Evolutionary conservation across 2,329 filamentous ascomycete species (phyloP), one percentile per base, ranked within the genome.

Genomic region (Niveomyces coronatus): DNA sequence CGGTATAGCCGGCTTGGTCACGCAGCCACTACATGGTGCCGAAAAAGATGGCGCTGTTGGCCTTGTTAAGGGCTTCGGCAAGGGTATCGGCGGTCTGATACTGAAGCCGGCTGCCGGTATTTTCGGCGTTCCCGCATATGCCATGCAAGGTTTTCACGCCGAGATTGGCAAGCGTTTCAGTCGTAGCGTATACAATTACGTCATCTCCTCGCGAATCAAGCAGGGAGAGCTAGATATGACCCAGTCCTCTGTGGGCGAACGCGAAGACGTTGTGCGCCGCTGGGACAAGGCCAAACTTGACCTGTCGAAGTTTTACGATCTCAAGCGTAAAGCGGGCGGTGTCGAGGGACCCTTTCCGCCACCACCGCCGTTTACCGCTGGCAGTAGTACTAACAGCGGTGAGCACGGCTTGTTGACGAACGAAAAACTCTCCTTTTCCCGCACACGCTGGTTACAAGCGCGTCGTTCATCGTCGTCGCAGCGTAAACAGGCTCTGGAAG

Each of bases 131-230:
- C 84, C 85, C 0, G 87, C 81, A 5, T 93, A 91, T 52, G 74
- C 84, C 4, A 82, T 88, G 67, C 84, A 88, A 54, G 87, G 87
- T 3, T 68, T 91, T 1, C 78, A 89, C 49, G 82, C 83, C 28
- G 82, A 89, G 54, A 68, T 91, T 37, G 71, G 79, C 44, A 85
- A 81, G 45, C 60, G 71, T 31, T 81, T 85, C 47, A 76, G 79
- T 17, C 76, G 71, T 31, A 84, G 76, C 44, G 76, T 85, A 14
- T 69, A 84, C 34, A 86, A 84, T 47, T 89, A 89, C 53, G 85
- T 93, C 46, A 75, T 86, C 31, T 75, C 83, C 1, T 82, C 85
- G 3, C 71, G 85, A 31, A 82, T 84, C 34, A 68, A 78, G 1
- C 83, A 93, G 54, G 85, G 86, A 1, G 76, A 76, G 44, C 74